These are phyloP conservation scores for Posidonia australis DNA, from an alignment of 106 monocot species.

Conservation along the genomic window DNA sequence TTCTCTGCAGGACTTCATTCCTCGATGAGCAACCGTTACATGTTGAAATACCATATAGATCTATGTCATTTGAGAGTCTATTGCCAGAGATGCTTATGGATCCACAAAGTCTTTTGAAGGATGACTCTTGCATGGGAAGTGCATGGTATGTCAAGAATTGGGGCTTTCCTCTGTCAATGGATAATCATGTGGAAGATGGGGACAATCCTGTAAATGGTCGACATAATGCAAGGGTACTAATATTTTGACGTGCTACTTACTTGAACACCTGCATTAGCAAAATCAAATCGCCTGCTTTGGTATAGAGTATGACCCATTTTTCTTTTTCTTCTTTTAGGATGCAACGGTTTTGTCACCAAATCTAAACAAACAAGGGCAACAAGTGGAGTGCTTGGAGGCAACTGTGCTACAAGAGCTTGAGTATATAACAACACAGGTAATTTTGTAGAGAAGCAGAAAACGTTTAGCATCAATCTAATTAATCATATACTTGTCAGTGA, in stretches of 20 bases:
- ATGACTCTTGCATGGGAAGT: constrained; percentile 2
- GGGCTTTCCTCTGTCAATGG: neutral
- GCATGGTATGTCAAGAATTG: neutral
- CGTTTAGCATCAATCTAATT: neutral
- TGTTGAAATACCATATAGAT: neutral
- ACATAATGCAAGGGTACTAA: no score
- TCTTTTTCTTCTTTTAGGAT: no score
- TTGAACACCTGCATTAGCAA: neutral
- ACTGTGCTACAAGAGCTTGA: constrained; percentile 31
- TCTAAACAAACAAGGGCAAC: constrained; percentile 5
- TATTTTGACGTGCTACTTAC: no score
- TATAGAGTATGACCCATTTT: no score
- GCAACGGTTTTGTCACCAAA: neutral
- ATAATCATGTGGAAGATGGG: constrained; percentile 2
- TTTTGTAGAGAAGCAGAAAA: neutral
- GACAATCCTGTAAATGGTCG: neutral
- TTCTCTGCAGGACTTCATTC: constrained; percentile 12
- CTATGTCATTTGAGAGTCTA: constrained; percentile 18
- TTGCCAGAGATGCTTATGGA: constrained; percentile 16
- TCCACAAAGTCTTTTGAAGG: constrained; percentile 7
- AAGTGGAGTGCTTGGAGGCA: constrained; percentile 17
- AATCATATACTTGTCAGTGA: neutral
- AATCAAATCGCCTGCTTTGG: no score
- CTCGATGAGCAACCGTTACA: neutral
- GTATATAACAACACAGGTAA: constrained; percentile 34